Conservation (phyloP, 257 asterid species). For the Scutellaria minor region DNA sequence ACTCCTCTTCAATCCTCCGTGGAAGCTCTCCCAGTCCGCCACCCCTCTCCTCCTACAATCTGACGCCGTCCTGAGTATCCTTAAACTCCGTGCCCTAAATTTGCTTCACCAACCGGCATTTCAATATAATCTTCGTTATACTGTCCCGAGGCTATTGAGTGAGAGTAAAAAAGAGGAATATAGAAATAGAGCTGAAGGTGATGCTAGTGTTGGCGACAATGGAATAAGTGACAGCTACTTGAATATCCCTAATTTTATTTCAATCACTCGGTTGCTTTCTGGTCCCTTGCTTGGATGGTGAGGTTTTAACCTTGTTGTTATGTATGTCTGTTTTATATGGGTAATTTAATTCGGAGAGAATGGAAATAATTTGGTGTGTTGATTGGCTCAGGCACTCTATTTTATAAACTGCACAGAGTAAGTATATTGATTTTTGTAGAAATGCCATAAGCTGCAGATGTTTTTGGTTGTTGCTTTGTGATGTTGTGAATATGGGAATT, state of each 20-base stretch:
- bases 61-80: slow-evolving; percentile 55
- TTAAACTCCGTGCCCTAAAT: slow-evolving; percentile 50
- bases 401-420: neutral
- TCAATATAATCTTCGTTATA: slow-evolving; percentile 42
- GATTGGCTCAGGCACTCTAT: slow-evolving; percentile 14
- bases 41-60: slow-evolving; percentile 84
- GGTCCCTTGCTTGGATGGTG: slow-evolving; percentile 96
- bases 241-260: slow-evolving; percentile 80
- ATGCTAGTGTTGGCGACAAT: slow-evolving; percentile 28
- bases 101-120: slow-evolving; percentile 45
- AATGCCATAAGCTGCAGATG: neutral
- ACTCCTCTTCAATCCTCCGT: slow-evolving; percentile 82
- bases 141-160: slow-evolving; percentile 36
- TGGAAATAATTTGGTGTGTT: slow-evolving; percentile 21
- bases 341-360: slow-evolving; percentile 5
- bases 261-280: slow-evolving; percentile 76
- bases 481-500: neutral
- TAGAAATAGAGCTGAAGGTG: slow-evolving; percentile 34
- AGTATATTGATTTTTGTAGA: neutral
- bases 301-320: slow-evolving; percentile 9
- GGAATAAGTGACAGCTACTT: slow-evolving; percentile 57
- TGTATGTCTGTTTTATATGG: neutral
- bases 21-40: slow-evolving; percentile 86
- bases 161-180: slow-evolving; percentile 28
- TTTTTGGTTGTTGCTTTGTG: slow-evolving; percentile 4